These are phyloP conservation scores for Boeremia lycopersici DNA, from an alignment of 2,329 filamentous ascomycete species.

Conservation along the genomic window DNA sequence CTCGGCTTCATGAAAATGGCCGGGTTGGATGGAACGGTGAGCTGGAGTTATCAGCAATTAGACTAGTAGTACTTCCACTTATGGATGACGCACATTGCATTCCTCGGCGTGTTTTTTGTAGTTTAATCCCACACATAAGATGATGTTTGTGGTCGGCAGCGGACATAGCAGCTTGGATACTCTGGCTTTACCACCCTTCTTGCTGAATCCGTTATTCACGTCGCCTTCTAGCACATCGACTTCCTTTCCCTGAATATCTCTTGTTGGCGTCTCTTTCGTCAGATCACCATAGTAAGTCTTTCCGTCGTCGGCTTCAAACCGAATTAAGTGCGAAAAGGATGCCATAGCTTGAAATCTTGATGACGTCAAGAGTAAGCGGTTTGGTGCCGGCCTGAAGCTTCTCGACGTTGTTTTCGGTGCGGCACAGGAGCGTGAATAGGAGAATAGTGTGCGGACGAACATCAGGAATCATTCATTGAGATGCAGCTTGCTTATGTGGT, in stretches of 20 bases:
- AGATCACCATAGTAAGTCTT: constrained; percentile 41
- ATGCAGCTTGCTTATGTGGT: constrained; percentile 5
- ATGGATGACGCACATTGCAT: constrained; percentile 28
- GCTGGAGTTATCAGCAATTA: constrained; percentile 14
- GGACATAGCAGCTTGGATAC: constrained; percentile 42
- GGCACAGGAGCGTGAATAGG: not conserved
- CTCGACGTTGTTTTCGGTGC: not conserved
- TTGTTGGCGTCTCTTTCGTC: constrained; percentile 34
- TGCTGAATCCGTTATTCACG: constrained; percentile 37
- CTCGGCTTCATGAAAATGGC: constrained; percentile 46
- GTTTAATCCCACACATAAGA: constrained; percentile 46
- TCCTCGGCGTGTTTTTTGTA: constrained; percentile 45
- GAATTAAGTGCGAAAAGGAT: constrained; percentile 42
- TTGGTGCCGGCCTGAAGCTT: not conserved
- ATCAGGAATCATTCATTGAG: not conserved
- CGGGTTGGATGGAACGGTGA: constrained; percentile 38
- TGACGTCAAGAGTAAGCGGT: constrained; percentile 3
- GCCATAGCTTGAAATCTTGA: constrained; percentile 20
- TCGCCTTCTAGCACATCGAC: constrained; percentile 40
- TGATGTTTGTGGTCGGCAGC: constrained; percentile 34
- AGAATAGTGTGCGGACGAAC: not conserved
- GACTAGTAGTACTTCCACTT: not conserved
- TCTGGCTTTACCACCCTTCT: constrained; percentile 31
- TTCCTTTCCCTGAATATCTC: constrained; percentile 38
- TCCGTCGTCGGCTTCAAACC: constrained; percentile 40